phyloP scores from a whole-genome alignment of 805 yeast species.

The Candida patagonica region DNA sequence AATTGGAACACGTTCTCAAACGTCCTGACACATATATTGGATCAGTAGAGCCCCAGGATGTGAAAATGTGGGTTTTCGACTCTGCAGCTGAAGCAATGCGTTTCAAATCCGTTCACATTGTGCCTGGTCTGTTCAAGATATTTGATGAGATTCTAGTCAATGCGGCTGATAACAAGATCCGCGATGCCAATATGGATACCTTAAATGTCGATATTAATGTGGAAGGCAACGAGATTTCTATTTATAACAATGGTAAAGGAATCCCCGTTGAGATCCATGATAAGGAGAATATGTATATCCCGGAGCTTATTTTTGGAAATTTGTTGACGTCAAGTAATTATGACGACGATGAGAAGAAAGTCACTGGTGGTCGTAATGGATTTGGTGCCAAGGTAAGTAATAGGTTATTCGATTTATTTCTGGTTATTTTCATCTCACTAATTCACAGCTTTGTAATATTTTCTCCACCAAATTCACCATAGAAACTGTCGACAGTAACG shows the following conservation, averaged over 20 bases:
- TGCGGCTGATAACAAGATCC: constrained; percentile 96
- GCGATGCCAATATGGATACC: constrained; percentile 84
- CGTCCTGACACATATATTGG: constrained; percentile 98
- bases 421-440: neutral
- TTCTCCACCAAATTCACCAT: constrained; percentile 80
- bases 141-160: constrained; percentile 96
- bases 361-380: constrained; percentile 98
- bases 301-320: constrained; percentile 93
- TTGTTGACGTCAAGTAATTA: constrained; percentile 90
- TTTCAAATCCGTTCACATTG: constrained; percentile 53
- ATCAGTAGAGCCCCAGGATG: constrained; percentile 73
- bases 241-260: constrained; percentile 89
- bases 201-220: constrained; percentile 75
- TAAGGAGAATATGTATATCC: constrained; percentile 87
- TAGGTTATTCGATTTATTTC: neutral
- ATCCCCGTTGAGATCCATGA: constrained; percentile 89
- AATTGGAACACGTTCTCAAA: constrained; percentile 88
- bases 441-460: constrained; percentile 63
- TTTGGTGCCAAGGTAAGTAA: constrained; percentile 73
- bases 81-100: constrained; percentile 52
- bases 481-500: constrained; percentile 75
- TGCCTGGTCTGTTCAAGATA: constrained; percentile 93
- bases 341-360: constrained; percentile 91
- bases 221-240: constrained; percentile 64
- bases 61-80: constrained; percentile 81